Conservation (phyloP, 2,329 filamentous ascomycete genomes). For the Verticillium klebahnii region DNA sequence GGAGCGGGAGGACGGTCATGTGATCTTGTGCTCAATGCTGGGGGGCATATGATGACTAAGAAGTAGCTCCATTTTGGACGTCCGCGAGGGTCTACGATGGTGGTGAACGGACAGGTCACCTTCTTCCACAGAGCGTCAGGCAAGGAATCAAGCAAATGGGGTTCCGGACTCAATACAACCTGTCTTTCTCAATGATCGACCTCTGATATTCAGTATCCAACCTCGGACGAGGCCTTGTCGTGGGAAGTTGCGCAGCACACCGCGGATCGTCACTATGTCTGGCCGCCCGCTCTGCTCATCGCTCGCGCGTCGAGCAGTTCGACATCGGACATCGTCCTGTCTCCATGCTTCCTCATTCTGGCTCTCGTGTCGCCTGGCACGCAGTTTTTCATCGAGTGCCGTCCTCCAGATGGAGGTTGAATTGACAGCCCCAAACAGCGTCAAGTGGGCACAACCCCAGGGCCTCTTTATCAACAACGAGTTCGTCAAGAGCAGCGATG, state of each 20-base stretch:
- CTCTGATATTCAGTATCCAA: background rate
- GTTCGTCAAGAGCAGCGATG: slow-evolving; percentile 64
- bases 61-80: too few relatives aligned
- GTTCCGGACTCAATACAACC: too few relatives aligned
- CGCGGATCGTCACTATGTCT: background rate
- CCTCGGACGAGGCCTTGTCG: too few relatives aligned
- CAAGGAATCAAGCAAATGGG: too few relatives aligned
- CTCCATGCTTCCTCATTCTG: background rate
- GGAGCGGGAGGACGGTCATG: background rate
- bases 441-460: slow-evolving; percentile 64
- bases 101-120: too few relatives aligned
- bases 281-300: background rate
- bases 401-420: slow-evolving; percentile 37
- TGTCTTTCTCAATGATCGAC: too few relatives aligned
- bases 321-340: background rate
- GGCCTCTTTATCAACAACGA: slow-evolving; percentile 85
- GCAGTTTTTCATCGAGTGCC: background rate
- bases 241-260: too few relatives aligned
- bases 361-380: background rate
- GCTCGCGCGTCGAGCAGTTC: background rate
- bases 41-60: too few relatives aligned
- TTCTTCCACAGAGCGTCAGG: too few relatives aligned
- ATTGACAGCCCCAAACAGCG: slow-evolving; percentile 71
- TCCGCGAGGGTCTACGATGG: too few relatives aligned
- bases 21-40: background rate